Conservation (phyloP, 148 eudicot species). For the Vaccinium macrocarpon region DNA sequence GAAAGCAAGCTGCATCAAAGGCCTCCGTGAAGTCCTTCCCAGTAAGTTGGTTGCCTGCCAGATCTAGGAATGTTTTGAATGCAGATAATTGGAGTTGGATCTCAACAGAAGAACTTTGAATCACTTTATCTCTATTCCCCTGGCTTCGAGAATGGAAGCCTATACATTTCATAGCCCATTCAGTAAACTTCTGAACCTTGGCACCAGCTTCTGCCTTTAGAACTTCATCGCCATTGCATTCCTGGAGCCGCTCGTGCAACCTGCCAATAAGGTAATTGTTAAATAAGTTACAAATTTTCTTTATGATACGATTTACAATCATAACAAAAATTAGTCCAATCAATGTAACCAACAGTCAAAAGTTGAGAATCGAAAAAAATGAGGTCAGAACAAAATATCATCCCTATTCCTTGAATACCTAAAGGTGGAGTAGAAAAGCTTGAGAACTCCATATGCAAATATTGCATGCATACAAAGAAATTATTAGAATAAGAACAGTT, state of each 20-base stretch:
- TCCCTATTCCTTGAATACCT: neutral
- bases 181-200: constrained; percentile 96
- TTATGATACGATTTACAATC: neutral
- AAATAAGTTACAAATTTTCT: constrained; percentile 13
- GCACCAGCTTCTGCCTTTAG: constrained; percentile 98
- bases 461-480: neutral
- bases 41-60: constrained; percentile 80
- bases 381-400: neutral
- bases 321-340: neutral
- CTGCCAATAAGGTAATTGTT: constrained; percentile 31
- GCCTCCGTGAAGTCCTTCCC: constrained; percentile 98
- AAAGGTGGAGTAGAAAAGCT: neutral
- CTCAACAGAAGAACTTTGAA: constrained; percentile 65
- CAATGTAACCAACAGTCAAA: neutral
- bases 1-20: constrained; percentile 99
- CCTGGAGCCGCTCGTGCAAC: constrained; percentile 91
- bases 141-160: constrained; percentile 88
- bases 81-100: constrained; percentile 88
- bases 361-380: neutral
- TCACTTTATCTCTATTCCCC: constrained; percentile 56
- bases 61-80: constrained; percentile 84
- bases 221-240: constrained; percentile 95
- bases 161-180: constrained; percentile 97
- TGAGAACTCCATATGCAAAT: neutral
- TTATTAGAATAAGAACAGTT: neutral